phyloP scores from a whole-genome alignment of 345 rosid genomes.

The Tarenaya hassleriana region DNA sequence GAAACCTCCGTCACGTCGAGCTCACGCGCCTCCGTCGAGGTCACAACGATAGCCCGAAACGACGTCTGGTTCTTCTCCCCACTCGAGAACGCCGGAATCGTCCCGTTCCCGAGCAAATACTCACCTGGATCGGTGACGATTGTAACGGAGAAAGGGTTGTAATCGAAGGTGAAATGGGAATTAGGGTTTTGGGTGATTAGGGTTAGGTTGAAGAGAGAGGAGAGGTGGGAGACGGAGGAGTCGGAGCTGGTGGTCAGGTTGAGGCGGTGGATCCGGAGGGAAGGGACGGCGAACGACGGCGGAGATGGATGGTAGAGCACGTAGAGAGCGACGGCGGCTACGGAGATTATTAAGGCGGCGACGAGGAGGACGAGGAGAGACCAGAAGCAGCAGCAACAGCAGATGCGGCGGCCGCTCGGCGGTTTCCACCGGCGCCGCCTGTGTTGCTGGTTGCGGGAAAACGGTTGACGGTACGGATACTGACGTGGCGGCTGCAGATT shows the following conservation, averaged over 20 bases:
- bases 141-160: conserved; percentile 47
- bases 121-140: conserved; percentile 23
- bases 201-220: conserved; percentile 61
- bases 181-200: conserved; percentile 63
- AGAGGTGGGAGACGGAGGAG: conserved; percentile 49
- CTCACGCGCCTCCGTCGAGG: conserved; percentile 38
- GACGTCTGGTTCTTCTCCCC: conserved; percentile 51
- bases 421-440: conserved; percentile 36
- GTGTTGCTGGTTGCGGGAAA: conserved; percentile 38
- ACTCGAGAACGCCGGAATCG: conserved; percentile 48
- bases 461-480: conserved; percentile 35
- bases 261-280: conserved; percentile 59
- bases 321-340: conserved; percentile 57
- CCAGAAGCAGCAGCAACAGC: conserved; percentile 87
- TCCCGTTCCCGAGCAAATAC: conserved; percentile 61
- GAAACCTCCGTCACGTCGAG: conserved; percentile 51
- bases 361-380: conserved; percentile 43
- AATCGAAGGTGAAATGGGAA: conserved; percentile 49
- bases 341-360: conserved; percentile 45
- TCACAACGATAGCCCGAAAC: conserved; percentile 40
- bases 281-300: conserved; percentile 49
- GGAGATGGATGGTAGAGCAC: conserved; percentile 64
- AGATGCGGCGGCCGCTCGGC: conserved; percentile 47
- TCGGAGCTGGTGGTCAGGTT: conserved; percentile 56
- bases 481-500: conserved; percentile 35